Base-by-base conservation (phyloP, 768 basidiomycete genomes). In the Phaeotremella fagi region DNA sequence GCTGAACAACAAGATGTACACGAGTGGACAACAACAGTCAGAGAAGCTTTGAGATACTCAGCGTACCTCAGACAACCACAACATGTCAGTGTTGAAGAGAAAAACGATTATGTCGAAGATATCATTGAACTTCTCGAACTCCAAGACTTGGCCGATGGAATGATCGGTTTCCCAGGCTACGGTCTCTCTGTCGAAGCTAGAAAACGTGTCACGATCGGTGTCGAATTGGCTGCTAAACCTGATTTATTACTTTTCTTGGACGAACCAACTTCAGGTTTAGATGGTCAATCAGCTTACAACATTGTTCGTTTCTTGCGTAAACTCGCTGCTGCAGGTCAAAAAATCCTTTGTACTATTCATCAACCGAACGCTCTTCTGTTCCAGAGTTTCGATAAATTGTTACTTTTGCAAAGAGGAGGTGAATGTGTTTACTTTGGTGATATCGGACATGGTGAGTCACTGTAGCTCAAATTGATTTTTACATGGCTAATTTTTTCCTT, bases 301-400 rank as follows among this genome's bases (percentile, higher is more conserved):
- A 77, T 77, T 52, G 72, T 75, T 37, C 71, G 72, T 1, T 88
- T 91, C 77, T 76, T 91, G 38, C 79, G 84, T 9, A 80, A 83
- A 42, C 81, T 91, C 26, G 87, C 88, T 6, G 80, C 86, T 54
- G 82, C 81, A 56, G 90, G 90, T 1, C 89, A 90, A 68, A 85
- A 88, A 27, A 90, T 92, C 60, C 77, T 92, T n/a, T 91, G 89
- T 83, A 92, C 87, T 22, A 76, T 91, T 61, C 88, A 90, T 58
- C 89, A 87, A 78, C 89, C 89, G 2, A 89, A 88, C 23, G 86
- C 86, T 1, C 83, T 90, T 65, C 76, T 90, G 24, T 92, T 90
- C 78, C 82, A 87, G 63, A 81, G 81, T 33, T 91, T 91, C 59
- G 90, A 92, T 64, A 76, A 85, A 26, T 76, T 94, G 1, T 76